phyloP scores from a whole-genome alignment of 2,329 filamentous ascomycete species.

The Berkeleyomyces basicola region DNA sequence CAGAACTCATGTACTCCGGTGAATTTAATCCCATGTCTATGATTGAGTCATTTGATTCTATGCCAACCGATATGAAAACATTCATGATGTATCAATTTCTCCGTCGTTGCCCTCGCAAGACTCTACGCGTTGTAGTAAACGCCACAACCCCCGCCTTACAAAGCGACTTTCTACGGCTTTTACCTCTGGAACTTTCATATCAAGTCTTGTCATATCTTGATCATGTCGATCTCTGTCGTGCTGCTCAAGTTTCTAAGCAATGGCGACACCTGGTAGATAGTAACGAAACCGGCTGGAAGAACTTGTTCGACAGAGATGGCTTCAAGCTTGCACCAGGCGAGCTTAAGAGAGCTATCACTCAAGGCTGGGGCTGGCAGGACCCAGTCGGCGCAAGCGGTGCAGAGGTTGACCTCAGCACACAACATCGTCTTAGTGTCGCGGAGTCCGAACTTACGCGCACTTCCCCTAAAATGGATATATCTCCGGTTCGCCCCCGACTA shows the following conservation, averaged over 20 bases:
- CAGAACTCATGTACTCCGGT: background rate
- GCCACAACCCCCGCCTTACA: constrained; percentile 88
- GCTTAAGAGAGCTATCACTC: constrained; percentile 65
- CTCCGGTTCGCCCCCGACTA: constrained; percentile 14
- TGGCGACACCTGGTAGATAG: constrained; percentile 85
- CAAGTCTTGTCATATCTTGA: constrained; percentile 81
- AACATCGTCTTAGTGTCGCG: constrained; percentile 33
- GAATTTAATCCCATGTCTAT: constrained; percentile 72
- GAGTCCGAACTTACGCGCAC: constrained; percentile 29
- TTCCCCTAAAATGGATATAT: background rate
- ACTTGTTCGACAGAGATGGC: constrained; percentile 70
- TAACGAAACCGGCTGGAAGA: constrained; percentile 93
- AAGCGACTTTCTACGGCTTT: constrained; percentile 73
- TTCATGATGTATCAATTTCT: constrained; percentile 96
- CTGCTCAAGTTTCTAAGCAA: constrained; percentile 82
- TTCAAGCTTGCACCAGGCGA: constrained; percentile 67
- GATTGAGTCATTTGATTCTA: constrained; percentile 76
- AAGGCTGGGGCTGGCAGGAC: constrained; percentile 98
- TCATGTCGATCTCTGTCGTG: constrained; percentile 68
- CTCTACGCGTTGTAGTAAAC: constrained; percentile 74
- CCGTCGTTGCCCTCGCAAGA: constrained; percentile 71
- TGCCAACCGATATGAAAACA: constrained; percentile 82
- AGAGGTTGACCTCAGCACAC: constrained; percentile 62
- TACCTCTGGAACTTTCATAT: constrained; percentile 74
- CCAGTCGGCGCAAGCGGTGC: constrained; percentile 57